Conservation (phyloP, 2,329 filamentous ascomycete genomes). For the Paramyrothecium roridum region DNA sequence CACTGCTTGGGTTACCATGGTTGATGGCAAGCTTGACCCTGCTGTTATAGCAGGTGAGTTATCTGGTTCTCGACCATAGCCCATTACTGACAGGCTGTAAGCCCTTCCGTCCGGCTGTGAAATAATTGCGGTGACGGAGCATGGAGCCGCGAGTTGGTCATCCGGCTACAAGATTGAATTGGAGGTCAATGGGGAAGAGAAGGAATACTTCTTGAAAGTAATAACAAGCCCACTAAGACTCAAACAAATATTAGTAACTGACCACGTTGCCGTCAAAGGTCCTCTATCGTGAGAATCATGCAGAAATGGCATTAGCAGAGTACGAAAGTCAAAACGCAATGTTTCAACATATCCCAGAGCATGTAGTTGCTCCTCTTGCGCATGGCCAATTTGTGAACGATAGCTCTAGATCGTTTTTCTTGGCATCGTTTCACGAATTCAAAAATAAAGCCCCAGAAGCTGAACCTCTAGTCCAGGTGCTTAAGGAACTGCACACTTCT, state of each 20-base stretch:
- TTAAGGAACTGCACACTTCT: background rate
- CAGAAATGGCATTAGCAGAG: background rate
- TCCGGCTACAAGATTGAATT: conserved; percentile 10
- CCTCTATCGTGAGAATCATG: background rate
- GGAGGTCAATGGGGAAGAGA: conserved; percentile 8
- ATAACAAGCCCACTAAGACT: background rate
- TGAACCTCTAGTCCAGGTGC: background rate
- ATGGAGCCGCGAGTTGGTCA: conserved; percentile 10
- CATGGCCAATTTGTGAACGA: background rate
- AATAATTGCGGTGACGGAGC: conserved; percentile 5
- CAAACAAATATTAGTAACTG: background rate
- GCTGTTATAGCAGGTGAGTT: background rate
- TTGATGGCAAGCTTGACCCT: background rate
- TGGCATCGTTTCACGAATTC: background rate
- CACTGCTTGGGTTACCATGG: background rate
- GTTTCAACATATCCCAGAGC: background rate
- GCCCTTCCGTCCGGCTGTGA: conserved; percentile 2
- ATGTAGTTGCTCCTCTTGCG: background rate
- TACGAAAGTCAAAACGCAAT: background rate
- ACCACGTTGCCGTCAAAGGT: background rate
- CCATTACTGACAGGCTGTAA: background rate
- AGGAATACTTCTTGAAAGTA: conserved; percentile 17
- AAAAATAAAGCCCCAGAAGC: background rate
- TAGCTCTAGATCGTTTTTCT: background rate
- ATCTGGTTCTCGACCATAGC: background rate